Percentiles rank a stretch among this genome's conserved stretches.
Evolutionary conservation across 129 eudicot genomes (phyloP).

Genomic region (Chrysanthemum lavandulifolium): DNA sequence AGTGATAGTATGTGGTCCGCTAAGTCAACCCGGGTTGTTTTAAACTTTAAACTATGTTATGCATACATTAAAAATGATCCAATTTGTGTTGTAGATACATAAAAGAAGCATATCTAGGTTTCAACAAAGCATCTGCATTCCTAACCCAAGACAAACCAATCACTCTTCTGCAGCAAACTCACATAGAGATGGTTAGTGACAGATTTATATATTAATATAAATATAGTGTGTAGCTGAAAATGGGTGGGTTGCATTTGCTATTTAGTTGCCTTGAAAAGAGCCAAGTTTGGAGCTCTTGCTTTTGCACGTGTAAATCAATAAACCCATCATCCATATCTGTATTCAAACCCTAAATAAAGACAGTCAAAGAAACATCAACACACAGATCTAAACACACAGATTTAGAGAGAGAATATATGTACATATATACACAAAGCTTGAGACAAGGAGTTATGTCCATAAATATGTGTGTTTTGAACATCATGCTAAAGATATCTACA

Average conservation of each 20-base stretch:
- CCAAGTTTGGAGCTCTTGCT: slow-evolving; percentile 36
- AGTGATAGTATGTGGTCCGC: too few relatives aligned
- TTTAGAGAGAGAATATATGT: background rate
- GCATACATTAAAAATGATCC: too few relatives aligned
- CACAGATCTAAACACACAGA: background rate
- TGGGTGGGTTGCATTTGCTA: slow-evolving; percentile 30
- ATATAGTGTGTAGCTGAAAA: slow-evolving; percentile 23
- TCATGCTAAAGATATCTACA: slow-evolving; percentile 22
- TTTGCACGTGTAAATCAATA: slow-evolving; percentile 53
- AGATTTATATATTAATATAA: slow-evolving; percentile 1
- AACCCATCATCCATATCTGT: background rate
- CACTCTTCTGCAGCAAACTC: slow-evolving; percentile 26
- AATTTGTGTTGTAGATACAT: background rate
- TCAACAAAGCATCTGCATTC: slow-evolving; percentile 33
- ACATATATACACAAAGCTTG: slow-evolving; percentile 13
- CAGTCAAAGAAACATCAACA: slow-evolving; percentile 32
- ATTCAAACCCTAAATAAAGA: slow-evolving; percentile 36
- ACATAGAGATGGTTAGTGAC: slow-evolving; percentile 1
- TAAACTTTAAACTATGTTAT: too few relatives aligned
- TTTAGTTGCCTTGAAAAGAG: slow-evolving; percentile 51
- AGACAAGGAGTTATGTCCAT: slow-evolving; percentile 34
- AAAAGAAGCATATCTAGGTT: slow-evolving; percentile 36
- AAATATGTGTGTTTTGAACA: slow-evolving; percentile 23
- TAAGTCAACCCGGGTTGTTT: too few relatives aligned
- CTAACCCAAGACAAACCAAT: slow-evolving; percentile 34